Conservation (phyloP, 768 basidiomycete genomes). For the Fomitopsis pulvina region DNA sequence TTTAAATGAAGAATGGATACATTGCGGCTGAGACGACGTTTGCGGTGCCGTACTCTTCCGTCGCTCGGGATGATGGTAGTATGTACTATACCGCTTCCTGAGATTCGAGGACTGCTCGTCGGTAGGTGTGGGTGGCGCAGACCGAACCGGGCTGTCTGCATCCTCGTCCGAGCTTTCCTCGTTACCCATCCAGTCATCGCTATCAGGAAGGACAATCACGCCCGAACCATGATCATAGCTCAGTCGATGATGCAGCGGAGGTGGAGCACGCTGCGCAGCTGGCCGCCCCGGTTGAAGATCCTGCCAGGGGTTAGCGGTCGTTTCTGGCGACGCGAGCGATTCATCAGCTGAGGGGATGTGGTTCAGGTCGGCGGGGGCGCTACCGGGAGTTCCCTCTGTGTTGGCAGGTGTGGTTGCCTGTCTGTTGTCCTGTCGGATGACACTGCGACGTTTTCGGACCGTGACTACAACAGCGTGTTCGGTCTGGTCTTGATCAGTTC, state of each 20-base stretch:
- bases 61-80: constrained; percentile 83
- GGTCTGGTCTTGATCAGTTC: constrained; percentile 29
- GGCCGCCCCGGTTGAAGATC: constrained; percentile 31
- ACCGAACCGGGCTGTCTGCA: constrained; percentile 25
- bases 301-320: constrained; percentile 55
- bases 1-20: neutral
- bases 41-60: constrained; percentile 25
- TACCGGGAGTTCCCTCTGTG: neutral
- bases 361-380: neutral
- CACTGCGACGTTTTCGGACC: constrained; percentile 64
- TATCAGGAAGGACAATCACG: constrained; percentile 82
- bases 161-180: constrained; percentile 45
- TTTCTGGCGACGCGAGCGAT: constrained; percentile 6
- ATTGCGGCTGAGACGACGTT: neutral
- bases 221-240: constrained; percentile 86
- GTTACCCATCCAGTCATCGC: constrained; percentile 51
- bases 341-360: constrained; percentile 2
- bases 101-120: constrained; percentile 26
- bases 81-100: constrained; percentile 66
- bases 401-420: constrained; percentile 18
- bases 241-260: constrained; percentile 46
- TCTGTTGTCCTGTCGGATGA: constrained; percentile 32
- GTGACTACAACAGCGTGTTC: constrained; percentile 76
- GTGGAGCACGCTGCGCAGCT: neutral
- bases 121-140: constrained; percentile 13